Evolutionary conservation across 495 filamentous ascomycete species (phyloP).

Genomic region (Lophiostoma macrostomum): DNA sequence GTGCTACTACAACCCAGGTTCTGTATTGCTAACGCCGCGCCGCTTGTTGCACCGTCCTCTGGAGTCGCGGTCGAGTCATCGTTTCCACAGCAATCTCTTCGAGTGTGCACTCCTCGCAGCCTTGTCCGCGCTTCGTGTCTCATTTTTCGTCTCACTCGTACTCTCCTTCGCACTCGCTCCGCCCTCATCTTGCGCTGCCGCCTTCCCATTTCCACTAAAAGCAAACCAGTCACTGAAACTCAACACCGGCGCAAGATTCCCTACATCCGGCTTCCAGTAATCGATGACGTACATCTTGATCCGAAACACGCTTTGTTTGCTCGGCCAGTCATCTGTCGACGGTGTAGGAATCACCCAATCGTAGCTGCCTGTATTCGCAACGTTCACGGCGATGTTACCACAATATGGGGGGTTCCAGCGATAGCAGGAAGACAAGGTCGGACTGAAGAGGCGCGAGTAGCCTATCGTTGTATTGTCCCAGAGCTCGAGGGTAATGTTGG

Average conservation of each 20-base stretch:
- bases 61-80: no score
- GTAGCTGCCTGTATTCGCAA: conserved; percentile 17
- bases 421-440: conserved; percentile 6
- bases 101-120: no score
- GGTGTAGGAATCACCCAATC: conserved; percentile 18
- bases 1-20: no score
- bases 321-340: conserved; percentile 4
- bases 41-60: no score
- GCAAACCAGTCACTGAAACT: conserved; percentile 19
- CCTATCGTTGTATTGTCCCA: conserved; percentile 25
- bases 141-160: no score
- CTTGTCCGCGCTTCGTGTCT: no score
- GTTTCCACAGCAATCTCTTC: no score
- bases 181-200: no score
- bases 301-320: conserved; percentile 12
- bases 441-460: conserved; percentile 16
- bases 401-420: conserved; percentile 23
- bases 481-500: conserved; percentile 21
- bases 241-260: conserved; percentile 14
- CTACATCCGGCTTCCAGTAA: conserved; percentile 11
- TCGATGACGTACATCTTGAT: conserved; percentile 29
- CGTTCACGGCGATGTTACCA: conserved; percentile 19
- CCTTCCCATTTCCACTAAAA: no score
- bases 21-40: no score
- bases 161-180: no score